phyloP scores from a whole-genome alignment of 495 filamentous ascomycete species.

The Xylaria acuta region DNA sequence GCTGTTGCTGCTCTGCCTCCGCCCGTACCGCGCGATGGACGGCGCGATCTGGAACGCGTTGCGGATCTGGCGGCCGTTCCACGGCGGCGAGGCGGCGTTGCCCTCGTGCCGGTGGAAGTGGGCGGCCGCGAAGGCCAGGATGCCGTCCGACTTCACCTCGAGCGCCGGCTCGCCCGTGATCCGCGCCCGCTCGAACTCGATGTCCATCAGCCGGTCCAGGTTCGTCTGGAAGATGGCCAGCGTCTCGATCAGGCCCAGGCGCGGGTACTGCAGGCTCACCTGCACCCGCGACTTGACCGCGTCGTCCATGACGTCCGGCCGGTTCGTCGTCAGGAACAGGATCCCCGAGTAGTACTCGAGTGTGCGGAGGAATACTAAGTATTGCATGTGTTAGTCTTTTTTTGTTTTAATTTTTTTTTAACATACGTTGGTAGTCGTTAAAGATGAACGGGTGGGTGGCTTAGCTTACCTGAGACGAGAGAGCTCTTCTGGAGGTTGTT shows the following conservation, averaged over 20 bases:
- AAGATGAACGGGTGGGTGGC: neutral
- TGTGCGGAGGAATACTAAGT: conserved; percentile 53
- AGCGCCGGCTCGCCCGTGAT: conserved; percentile 29
- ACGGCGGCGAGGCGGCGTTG: conserved; percentile 18
- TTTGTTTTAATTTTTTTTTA: neutral
- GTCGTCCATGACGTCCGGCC: conserved; percentile 60
- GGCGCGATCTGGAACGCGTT: conserved; percentile 40
- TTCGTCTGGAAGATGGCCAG: conserved; percentile 40
- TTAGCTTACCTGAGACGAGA: conserved; percentile 23
- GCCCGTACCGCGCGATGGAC: conserved; percentile 26
- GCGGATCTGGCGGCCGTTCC: conserved; percentile 36
- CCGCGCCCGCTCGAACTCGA: conserved; percentile 32
- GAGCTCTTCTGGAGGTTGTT: conserved; percentile 39
- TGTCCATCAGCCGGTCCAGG: conserved; percentile 35
- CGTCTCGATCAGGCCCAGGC: conserved; percentile 34
- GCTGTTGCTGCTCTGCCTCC: neutral
- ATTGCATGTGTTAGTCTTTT: conserved; percentile 10
- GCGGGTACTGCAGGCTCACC: conserved; percentile 34
- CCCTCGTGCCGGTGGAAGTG: conserved; percentile 29
- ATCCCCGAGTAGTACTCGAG: conserved; percentile 67
- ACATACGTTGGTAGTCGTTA: too few species aligned
- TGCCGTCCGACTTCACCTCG: conserved; percentile 30
- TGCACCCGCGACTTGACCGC: conserved; percentile 43
- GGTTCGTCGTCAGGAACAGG: conserved; percentile 64
- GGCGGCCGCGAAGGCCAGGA: conserved; percentile 36